Conservation (phyloP, 306 rosid species). For the Cucurbita argyrosperma region DNA sequence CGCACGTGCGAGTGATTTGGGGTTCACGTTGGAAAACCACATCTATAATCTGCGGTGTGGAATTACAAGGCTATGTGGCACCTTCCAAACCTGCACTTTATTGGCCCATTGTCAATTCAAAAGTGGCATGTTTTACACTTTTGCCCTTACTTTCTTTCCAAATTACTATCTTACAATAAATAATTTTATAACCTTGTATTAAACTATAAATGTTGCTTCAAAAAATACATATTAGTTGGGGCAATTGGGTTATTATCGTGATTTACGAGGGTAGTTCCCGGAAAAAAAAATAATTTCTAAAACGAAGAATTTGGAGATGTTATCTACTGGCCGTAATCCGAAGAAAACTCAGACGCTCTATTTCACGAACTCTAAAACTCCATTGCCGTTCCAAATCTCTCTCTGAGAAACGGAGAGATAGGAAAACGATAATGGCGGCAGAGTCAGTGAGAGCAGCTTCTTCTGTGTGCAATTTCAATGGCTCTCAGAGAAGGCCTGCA, state of each 20-base stretch:
- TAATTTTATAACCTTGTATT: too few species aligned
- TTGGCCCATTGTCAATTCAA: neutral
- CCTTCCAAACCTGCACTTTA: neutral
- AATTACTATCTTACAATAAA: neutral
- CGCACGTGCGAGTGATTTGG: neutral
- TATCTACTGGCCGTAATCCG: neutral
- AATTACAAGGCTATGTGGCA: neutral
- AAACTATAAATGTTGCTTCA: too few species aligned
- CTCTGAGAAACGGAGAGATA: neutral
- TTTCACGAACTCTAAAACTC: neutral
- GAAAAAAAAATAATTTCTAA: neutral
- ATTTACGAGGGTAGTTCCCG: neutral
- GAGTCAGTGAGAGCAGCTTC: conserved; percentile 42
- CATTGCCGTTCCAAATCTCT: neutral
- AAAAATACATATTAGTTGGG: neutral
- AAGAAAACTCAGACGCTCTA: neutral
- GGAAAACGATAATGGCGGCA: conserved; percentile 37
- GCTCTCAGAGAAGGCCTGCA: conserved; percentile 38
- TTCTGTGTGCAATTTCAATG: conserved; percentile 40
- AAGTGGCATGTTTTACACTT: neutral
- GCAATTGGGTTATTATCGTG: neutral
- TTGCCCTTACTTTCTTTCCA: neutral
- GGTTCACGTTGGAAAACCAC: neutral
- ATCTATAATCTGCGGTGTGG: neutral
- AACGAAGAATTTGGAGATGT: neutral